Evolutionary conservation across 1,284 basidiomycete genomes (phyloP).

Genomic region (Ceratobasidium sp.): DNA sequence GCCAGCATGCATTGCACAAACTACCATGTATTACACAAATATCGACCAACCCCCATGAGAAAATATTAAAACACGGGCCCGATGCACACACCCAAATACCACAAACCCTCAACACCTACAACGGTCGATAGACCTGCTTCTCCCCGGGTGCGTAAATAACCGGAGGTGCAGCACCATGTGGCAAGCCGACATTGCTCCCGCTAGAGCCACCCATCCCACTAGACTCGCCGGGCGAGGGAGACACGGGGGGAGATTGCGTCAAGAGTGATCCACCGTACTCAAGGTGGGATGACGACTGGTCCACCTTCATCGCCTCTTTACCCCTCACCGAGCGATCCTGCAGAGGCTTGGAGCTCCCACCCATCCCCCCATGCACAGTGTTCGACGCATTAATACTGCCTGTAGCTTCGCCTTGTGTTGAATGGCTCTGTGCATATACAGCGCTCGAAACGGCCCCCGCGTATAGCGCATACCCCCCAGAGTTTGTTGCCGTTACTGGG

Average conservation of each 20-base stretch:
- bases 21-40: no score
- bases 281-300: constrained; percentile 11
- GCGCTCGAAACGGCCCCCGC: not conserved
- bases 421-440: not conserved
- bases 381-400: not conserved
- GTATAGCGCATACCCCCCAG: not conserved
- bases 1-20: no score
- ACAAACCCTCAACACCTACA: not conserved
- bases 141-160: not conserved
- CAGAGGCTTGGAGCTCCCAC: no score
- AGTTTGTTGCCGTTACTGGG: not conserved
- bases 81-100: not conserved
- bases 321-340: no score
- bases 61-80: not conserved
- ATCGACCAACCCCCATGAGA: not conserved
- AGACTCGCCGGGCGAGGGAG: not conserved
- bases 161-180: constrained; percentile 8
- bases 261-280: not conserved
- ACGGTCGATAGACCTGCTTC: not conserved
- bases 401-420: no score
- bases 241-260: not conserved
- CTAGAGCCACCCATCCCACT: constrained; percentile 1
- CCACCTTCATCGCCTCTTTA: not conserved
- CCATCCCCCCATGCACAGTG: no score
- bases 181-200: not conserved